These are phyloP conservation scores for Amanita muscaria DNA, from an alignment of 768 basidiomycete species.

Conservation along the genomic window DNA sequence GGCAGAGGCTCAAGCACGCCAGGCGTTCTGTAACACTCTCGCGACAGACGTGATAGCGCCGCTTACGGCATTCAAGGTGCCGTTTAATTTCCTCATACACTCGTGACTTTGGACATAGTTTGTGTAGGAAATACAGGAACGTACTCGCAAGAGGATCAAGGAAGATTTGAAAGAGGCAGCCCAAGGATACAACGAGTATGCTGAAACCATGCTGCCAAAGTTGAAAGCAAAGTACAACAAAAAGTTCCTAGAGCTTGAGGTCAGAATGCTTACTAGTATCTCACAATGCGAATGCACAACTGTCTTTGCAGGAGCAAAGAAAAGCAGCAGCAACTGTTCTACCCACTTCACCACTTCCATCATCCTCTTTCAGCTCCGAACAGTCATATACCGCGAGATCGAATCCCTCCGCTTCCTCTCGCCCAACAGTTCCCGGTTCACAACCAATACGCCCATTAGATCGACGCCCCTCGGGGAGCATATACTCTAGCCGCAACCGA, in stretches of 20 bases:
- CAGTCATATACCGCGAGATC: conserved; percentile 33
- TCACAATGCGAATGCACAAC: neutral
- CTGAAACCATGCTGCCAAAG: conserved; percentile 70
- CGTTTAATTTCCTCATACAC: neutral
- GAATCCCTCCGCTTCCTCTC: conserved; percentile 35
- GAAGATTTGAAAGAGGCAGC: conserved; percentile 81
- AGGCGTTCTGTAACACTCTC: conserved; percentile 69
- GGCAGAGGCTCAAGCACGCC: conserved; percentile 73
- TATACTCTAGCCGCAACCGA: conserved; percentile 47
- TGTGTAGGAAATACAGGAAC: conserved; percentile 76
- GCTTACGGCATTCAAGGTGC: conserved; percentile 54
- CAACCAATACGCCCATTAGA: conserved; percentile 71
- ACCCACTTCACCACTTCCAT: conserved; percentile 24
- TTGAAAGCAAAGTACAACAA: conserved; percentile 72
- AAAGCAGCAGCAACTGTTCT: conserved; percentile 31
- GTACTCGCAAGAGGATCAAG: conserved; percentile 86
- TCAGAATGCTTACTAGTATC: conserved; percentile 18
- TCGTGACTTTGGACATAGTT: conserved; percentile 5
- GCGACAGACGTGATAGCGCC: conserved; percentile 65
- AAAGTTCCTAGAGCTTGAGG: conserved; percentile 86
- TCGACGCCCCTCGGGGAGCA: conserved; percentile 59
- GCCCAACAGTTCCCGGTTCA: conserved; percentile 56
- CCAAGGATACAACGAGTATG: conserved; percentile 72
- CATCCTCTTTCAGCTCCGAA: conserved; percentile 17
- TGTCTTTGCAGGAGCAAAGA: conserved; percentile 53